A percentile compares a stretch with the other conserved stretches of the same genome.
These are phyloP conservation scores for Coemansia sp. DNA, from an alignment of 192 early-diverging fungal species.

Conservation along the genomic window DNA sequence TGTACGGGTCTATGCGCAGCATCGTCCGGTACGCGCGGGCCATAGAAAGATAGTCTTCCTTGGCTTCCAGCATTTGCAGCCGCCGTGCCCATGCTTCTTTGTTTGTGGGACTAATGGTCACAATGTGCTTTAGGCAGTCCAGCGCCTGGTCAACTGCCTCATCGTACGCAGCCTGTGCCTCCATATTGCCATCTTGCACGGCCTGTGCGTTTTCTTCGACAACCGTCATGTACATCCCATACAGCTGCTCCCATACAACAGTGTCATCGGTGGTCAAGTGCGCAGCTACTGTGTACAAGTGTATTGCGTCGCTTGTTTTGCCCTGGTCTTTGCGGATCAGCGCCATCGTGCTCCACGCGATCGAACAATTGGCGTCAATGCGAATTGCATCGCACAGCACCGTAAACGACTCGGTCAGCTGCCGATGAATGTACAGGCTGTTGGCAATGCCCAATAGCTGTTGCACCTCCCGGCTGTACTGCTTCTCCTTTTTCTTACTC, in stretches of 20 bases:
- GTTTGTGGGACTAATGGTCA: conserved; percentile 64
- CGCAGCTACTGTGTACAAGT: conserved; percentile 85
- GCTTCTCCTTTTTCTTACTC: background rate
- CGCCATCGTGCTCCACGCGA: conserved; percentile 88
- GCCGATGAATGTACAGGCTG: conserved; percentile 63
- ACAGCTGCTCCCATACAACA: conserved; percentile 81
- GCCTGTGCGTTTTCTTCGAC: conserved; percentile 8
- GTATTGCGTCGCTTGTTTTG: conserved; percentile 67
- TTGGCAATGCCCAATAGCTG: conserved; percentile 76
- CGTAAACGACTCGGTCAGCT: conserved; percentile 72
- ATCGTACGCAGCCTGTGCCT: conserved; percentile 49
- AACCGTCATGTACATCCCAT: conserved; percentile 64
- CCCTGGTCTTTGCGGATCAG: conserved; percentile 88
- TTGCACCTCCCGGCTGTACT: conserved; percentile 56
- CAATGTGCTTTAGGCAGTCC: conserved; percentile 76
- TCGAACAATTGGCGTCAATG: conserved; percentile 63
- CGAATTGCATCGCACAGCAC: conserved; percentile 78
- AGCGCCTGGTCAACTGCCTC: conserved; percentile 72
- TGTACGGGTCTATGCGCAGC: conserved; percentile 62
- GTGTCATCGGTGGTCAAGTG: conserved; percentile 75
- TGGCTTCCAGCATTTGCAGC: conserved; percentile 62
- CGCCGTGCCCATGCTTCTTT: conserved; percentile 69
- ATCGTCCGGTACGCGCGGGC: conserved; percentile 60
- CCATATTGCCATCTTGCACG: conserved; percentile 14
- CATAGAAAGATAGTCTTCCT: conserved; percentile 55